Base-by-base conservation (phyloP, 371 early-diverging fungal genomes). In the Synchytrium microbalum region DNA sequence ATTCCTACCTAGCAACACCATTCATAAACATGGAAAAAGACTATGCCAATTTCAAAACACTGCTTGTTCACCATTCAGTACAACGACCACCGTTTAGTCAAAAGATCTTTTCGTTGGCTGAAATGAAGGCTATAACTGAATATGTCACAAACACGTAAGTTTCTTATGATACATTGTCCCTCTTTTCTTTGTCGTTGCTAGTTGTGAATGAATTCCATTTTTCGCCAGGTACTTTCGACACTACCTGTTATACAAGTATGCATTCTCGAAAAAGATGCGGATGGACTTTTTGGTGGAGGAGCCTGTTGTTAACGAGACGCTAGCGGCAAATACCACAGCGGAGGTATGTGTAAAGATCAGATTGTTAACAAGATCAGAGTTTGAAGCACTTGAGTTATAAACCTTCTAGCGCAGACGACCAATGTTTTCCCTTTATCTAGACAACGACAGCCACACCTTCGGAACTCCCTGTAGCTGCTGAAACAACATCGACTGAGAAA, bases 161-260 rank as follows among this genome's bases (percentile, higher is more conserved):
- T 25, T 8, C 10, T 30, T 58, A 27, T 32, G 27, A 30, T 54
- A 54, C 53, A 63, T 60, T 1, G 30, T 8, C 19, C 10, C n/a
- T 31, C 46, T 32, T 30, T 5, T 60, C 54, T 59, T 31, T 46
- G n/a, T 32, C 59, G 24, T 23, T 58, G n/a, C 19, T 28, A 1
- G 23, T 24, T 1, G 1, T 3, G 55, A 1, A 59, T 59, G 19
- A 1, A 25, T 1, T 19, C 3, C 23, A 23, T 30, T 25, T 31
- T 28, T 52, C n/a, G 0, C 54, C 54, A 81, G 79, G 54, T 82
- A 79, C 65, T 82, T 82, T 61, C 68, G 79, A 8, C 82, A 82
- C 64, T 82, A 82, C 61, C 33, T 76, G 23, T 71, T 82, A 73
- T 82, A 82, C 69, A 82, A 80, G 64, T 78, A 78, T 62, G 75